These are phyloP conservation scores for Garcia nutans DNA, from an alignment of 345 rosid genomes.

Conservation along the genomic window DNA sequence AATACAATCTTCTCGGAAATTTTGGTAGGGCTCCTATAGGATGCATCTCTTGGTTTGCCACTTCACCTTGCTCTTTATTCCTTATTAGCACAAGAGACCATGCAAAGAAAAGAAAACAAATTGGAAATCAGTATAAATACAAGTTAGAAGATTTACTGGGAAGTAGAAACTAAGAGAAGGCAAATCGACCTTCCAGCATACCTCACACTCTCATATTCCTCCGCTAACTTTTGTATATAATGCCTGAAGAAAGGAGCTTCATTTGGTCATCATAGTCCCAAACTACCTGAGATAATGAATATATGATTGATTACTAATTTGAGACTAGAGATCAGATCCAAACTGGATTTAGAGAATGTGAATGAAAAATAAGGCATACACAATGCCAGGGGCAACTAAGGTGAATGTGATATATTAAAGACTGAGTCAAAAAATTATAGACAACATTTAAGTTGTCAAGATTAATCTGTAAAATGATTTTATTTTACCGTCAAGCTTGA, in stretches of 20 bases:
- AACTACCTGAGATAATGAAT: conserved; percentile 39
- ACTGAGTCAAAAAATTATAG: too few relatives aligned
- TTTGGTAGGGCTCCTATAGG: conserved; percentile 52
- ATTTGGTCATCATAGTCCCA: conserved; percentile 63
- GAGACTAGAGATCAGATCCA: not conserved
- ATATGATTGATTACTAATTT: not conserved
- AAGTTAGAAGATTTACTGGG: not conserved
- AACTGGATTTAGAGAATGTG: not conserved
- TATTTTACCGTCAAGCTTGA: not conserved
- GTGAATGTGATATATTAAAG: not conserved
- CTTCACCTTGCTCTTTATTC: conserved; percentile 42
- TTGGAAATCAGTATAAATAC: not conserved
- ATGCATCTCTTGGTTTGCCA: conserved; percentile 48
- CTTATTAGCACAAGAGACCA: conserved; percentile 34
- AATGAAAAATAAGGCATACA: not conserved
- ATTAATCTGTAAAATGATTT: too few relatives aligned
- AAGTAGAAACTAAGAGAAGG: not conserved
- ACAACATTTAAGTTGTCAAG: too few relatives aligned
- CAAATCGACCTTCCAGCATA: conserved; percentile 8
- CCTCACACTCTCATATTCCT: conserved; percentile 45
- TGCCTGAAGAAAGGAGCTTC: conserved; percentile 55
- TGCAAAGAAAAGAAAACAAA: not conserved
- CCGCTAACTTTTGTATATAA: conserved; percentile 35
- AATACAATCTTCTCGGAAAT: conserved; percentile 74
- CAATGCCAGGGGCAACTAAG: not conserved